Evolutionary conservation across 2,329 filamentous ascomycete species (phyloP), one percentile per base, ranked within the genome.

Genomic region (Cordyceps pruinosa): DNA sequence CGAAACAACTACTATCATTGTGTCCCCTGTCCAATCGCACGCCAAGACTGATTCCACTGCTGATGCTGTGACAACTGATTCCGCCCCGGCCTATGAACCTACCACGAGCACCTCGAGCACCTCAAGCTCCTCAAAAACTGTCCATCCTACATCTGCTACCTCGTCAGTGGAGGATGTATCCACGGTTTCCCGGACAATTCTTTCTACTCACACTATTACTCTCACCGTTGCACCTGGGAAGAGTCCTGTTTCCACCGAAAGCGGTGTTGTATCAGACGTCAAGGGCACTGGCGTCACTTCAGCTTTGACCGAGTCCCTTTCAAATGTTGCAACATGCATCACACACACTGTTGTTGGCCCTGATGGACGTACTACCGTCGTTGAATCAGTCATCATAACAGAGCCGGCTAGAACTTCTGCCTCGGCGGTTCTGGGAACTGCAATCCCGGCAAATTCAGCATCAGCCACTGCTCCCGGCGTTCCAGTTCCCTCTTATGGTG

Each of bases 321-420:
- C 34, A 21, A 26, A 41, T 21, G 44, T 64, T 39, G 65, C 65
- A 21, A 66, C 61, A 1, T 65, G 62, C 23, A 61, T 64, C 10
- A 66, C 62, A 21, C 60, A 68, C 45, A 72, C 69, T 15, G 60
- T 71, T 44, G 61, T 66, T 39, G 70, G 70, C 3, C 37, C 66
- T n/a, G 63, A 72, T 59, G 70, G 69, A 6, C 59, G 64, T 37
- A 66, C 68, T 12, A 73, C 70, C 10, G 62, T 71, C 12, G 58
- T 73, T 21, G 67, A 72, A 39, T 72, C 70, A 9, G 69, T 66
- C 17, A 66, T 69, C 64, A 62, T 71, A 21, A 58, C 67, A 5
- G 37, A 57, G 21, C 42, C 61, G 12, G 41, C 46, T 21, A 47
- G 54, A 41, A 60, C 60, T 23, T 34, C 35, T 37, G 25, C 41